Evolutionary conservation across 331 rosid genomes (phyloP).

Genomic region (Quercus tomentella): DNA sequence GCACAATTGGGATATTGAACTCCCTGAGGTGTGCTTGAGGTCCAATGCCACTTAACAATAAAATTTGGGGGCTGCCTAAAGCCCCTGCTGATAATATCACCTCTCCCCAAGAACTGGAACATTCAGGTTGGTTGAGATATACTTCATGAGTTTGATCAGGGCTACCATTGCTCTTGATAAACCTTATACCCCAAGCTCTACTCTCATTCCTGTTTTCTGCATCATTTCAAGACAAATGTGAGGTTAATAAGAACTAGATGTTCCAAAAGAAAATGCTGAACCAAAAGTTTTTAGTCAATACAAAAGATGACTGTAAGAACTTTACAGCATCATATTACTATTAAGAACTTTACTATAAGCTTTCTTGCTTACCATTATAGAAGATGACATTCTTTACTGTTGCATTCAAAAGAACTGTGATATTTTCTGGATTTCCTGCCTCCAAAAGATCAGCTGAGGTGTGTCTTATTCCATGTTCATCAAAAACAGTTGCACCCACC

Average conservation of each 20-base stretch:
- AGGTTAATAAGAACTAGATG: too few relatives aligned
- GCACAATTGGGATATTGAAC: conserved; percentile 38
- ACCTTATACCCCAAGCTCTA: conserved; percentile 49
- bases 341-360: background rate
- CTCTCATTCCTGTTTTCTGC: conserved; percentile 43
- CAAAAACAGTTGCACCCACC: conserved; percentile 54
- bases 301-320: background rate
- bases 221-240: conserved; percentile 1
- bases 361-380: conserved; percentile 35
- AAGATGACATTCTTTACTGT: conserved; percentile 60
- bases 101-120: conserved; percentile 44
- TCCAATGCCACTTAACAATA: conserved; percentile 67
- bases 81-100: conserved; percentile 74
- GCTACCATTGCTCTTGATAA: conserved; percentile 52
- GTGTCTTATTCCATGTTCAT: conserved; percentile 50
- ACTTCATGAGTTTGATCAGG: conserved; percentile 38
- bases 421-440: conserved; percentile 45
- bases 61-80: conserved; percentile 70
- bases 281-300: background rate
- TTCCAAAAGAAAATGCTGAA: background rate
- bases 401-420: conserved; percentile 58
- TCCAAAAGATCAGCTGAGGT: conserved; percentile 57
- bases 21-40: conserved; percentile 42
- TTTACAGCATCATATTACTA: background rate
- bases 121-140: conserved; percentile 33